phyloP scores from a whole-genome alignment of 1,284 basidiomycete species.

The Leccinum cinnamomeum region DNA sequence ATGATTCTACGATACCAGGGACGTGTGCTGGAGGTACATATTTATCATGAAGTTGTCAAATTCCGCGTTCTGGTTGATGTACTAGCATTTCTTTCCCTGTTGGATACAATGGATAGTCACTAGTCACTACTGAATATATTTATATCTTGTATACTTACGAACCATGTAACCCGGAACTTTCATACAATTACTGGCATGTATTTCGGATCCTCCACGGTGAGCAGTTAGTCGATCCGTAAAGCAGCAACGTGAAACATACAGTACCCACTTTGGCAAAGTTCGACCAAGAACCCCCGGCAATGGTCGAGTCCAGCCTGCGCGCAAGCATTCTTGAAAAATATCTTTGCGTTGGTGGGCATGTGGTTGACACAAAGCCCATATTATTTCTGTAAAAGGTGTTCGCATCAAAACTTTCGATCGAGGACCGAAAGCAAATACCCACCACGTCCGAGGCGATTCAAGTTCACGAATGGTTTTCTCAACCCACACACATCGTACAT shows the following conservation, averaged over 20 bases:
- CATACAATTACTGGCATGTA: neutral
- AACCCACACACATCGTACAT: too few species aligned
- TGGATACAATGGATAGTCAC: neutral
- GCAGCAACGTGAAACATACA: neutral
- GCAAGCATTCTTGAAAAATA: neutral
- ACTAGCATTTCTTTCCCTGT: neutral
- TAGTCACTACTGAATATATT: neutral
- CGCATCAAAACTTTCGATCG: neutral
- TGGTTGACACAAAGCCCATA: neutral
- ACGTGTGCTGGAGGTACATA: neutral
- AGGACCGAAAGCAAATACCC: neutral
- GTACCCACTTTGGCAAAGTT: neutral
- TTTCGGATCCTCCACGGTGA: neutral
- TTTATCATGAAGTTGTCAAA: neutral
- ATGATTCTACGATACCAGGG: neutral
- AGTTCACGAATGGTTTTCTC: too few species aligned
- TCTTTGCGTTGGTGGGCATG: neutral
- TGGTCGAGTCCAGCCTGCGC: neutral
- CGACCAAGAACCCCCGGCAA: neutral
- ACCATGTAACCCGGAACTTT: neutral
- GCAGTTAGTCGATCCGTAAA: neutral
- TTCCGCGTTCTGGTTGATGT: neutral
- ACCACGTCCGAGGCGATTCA: too few species aligned
- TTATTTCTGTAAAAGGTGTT: neutral
- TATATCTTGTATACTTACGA: neutral